Evolutionary conservation across 2,329 filamentous ascomycete genomes (phyloP).

Genomic region (Cladosporium sp.): DNA sequence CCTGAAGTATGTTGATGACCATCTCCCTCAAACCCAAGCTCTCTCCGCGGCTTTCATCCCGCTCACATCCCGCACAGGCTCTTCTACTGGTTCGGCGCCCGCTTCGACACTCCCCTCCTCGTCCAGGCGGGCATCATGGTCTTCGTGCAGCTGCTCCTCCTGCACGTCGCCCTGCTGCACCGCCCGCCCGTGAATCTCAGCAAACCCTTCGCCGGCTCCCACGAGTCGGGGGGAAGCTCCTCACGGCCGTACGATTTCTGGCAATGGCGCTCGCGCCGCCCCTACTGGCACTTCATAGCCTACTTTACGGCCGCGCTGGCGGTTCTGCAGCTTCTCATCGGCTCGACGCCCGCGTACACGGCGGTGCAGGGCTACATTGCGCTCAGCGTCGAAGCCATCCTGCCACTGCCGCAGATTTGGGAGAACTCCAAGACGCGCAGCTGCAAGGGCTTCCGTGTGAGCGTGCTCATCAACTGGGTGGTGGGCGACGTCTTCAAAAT

Average conservation of each 20-base stretch:
- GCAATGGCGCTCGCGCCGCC: slow-evolving; percentile 72
- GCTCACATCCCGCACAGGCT: slow-evolving; percentile 38
- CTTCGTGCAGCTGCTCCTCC: slow-evolving; percentile 52
- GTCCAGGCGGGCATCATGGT: slow-evolving; percentile 60
- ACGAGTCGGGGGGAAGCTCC: slow-evolving; percentile 37
- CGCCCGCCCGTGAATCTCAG: slow-evolving; percentile 41
- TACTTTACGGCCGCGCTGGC: slow-evolving; percentile 62
- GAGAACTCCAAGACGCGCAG: slow-evolving; percentile 65
- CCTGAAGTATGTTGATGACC: slow-evolving; percentile 46
- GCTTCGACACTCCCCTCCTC: slow-evolving; percentile 56
- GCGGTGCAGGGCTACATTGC: slow-evolving; percentile 68
- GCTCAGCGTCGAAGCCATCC: slow-evolving; percentile 72
- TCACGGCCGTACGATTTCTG: slow-evolving; percentile 72
- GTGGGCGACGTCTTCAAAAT: slow-evolving; percentile 82
- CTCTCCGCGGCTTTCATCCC: too few species aligned
- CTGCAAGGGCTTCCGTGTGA: slow-evolving; percentile 73
- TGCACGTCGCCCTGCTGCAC: slow-evolving; percentile 59
- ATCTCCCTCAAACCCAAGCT: too few species aligned
- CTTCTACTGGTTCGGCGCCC: slow-evolving; percentile 63
- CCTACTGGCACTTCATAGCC: slow-evolving; percentile 75
- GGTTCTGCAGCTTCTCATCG: slow-evolving; percentile 63
- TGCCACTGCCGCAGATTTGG: slow-evolving; percentile 74
- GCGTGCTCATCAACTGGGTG: slow-evolving; percentile 73
- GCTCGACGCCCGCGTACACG: slow-evolving; percentile 59
- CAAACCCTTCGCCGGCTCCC: slow-evolving; percentile 58